phyloP scores from a whole-genome alignment of 768 basidiomycete species.

The Mycena kentingensis region DNA sequence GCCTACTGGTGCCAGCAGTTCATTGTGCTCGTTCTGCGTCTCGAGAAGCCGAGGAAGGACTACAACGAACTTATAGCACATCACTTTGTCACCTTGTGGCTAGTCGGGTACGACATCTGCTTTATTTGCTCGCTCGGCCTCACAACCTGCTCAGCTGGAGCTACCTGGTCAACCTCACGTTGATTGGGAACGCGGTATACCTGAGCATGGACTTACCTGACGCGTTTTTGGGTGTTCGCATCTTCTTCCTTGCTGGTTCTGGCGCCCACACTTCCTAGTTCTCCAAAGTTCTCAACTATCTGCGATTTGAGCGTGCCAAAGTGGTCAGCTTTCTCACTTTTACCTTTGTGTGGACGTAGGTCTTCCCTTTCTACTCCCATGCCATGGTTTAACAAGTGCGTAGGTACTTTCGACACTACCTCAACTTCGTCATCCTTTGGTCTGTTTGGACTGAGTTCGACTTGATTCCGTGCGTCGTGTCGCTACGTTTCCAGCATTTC shows the following conservation, averaged over 20 bases:
- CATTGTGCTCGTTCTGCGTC: slow-evolving; percentile 74
- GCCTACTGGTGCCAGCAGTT: slow-evolving; percentile 96
- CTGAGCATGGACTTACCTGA: slow-evolving; percentile 98
- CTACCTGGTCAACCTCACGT: slow-evolving; percentile 75
- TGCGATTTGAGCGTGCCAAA: slow-evolving; percentile 67
- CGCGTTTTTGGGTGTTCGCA: slow-evolving; percentile 75
- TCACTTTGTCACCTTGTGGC: slow-evolving; percentile 93
- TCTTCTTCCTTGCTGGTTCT: not conserved
- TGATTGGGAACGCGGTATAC: slow-evolving; percentile 89
- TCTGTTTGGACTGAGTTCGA: slow-evolving; percentile 84
- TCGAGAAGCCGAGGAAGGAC: slow-evolving; percentile 96
- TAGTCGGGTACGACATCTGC: slow-evolving; percentile 64
- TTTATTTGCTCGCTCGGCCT: not conserved
- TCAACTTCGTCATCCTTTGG: slow-evolving; percentile 84
- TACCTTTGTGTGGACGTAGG: slow-evolving; percentile 79
- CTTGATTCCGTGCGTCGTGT: slow-evolving; percentile 64
- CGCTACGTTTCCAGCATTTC: not conserved
- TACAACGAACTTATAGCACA: slow-evolving; percentile 85
- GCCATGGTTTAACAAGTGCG: slow-evolving; percentile 1
- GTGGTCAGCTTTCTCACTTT: slow-evolving; percentile 64
- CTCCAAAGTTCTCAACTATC: slow-evolving; percentile 88
- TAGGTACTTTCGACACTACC: slow-evolving; percentile 92
- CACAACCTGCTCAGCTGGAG: slow-evolving; percentile 66
- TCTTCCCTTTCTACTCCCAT: slow-evolving; percentile 19
- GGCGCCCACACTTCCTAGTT: slow-evolving; percentile 44